A percentile compares a stretch with the other conserved stretches of the same genome.
Conservation (phyloP, 345 rosid species). For the Corchorus capsularis region DNA sequence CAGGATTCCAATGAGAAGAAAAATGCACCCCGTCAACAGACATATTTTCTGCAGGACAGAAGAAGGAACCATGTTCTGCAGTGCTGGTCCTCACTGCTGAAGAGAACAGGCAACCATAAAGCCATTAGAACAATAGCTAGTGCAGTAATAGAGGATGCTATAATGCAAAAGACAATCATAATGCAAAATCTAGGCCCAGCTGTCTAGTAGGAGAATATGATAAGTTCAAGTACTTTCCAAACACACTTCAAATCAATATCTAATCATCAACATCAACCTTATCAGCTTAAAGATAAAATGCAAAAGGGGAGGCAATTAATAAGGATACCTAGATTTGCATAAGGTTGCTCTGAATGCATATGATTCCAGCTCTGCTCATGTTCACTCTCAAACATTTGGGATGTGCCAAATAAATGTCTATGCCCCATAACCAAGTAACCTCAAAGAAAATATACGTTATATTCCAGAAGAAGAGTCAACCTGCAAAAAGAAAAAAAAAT, state of each 20-base stretch:
- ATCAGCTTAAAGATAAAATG: slow-evolving; percentile 8
- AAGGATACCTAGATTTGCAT: slow-evolving; percentile 51
- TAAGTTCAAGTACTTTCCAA: background rate
- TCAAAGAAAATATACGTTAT: slow-evolving; percentile 13
- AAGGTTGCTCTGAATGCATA: slow-evolving; percentile 57
- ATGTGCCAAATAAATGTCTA: slow-evolving; percentile 52
- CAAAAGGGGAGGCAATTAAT: slow-evolving; percentile 9
- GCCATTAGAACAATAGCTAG: slow-evolving; percentile 12
- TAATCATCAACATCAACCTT: slow-evolving; percentile 1
- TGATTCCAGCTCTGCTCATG: slow-evolving; percentile 71
- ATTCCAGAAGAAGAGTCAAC: slow-evolving; percentile 30
- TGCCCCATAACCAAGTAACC: slow-evolving; percentile 57
- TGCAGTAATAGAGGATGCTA: background rate
- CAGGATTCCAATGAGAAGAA: slow-evolving; percentile 63
- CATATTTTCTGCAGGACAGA: slow-evolving; percentile 56
- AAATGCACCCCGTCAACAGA: slow-evolving; percentile 49
- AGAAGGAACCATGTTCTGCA: slow-evolving; percentile 50
- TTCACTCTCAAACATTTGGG: slow-evolving; percentile 60
- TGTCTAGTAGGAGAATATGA: slow-evolving; percentile 1
- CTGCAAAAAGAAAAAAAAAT: slow-evolving; percentile 42
- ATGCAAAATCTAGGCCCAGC: slow-evolving; percentile 6
- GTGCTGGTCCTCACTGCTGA: slow-evolving; percentile 52
- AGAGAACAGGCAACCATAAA: slow-evolving; percentile 17
- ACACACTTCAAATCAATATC: background rate
- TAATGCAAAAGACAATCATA: background rate